phyloP scores from a whole-genome alignment of 805 yeast species.

The Barnettozyma vustinii region DNA sequence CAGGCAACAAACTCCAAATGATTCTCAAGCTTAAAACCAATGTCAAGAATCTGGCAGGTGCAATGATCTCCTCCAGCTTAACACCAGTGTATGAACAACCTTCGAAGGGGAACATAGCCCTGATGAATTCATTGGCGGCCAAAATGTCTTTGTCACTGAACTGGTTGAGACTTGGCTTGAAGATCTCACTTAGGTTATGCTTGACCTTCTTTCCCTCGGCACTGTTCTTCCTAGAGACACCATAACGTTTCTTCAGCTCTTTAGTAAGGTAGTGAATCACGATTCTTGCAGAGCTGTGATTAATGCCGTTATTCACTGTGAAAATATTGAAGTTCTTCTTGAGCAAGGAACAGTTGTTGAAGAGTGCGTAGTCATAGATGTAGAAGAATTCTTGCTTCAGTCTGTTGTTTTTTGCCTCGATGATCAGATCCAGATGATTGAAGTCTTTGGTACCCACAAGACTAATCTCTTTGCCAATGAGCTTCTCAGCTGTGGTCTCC shows the following conservation, averaged over 20 bases:
- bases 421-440: conserved; percentile 23
- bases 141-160: conserved; percentile 28
- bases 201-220: conserved; percentile 8
- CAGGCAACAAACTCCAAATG: conserved; percentile 30
- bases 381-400: conserved; percentile 27
- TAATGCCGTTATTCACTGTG: conserved; percentile 17
- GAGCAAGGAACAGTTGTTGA: conserved; percentile 24
- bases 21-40: conserved; percentile 27
- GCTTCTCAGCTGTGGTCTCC: conserved; percentile 22
- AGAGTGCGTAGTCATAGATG: conserved; percentile 29
- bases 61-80: conserved; percentile 23
- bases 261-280: conserved; percentile 30
- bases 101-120: conserved; percentile 30
- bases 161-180: conserved; percentile 31
- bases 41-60: conserved; percentile 22
- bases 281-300: conserved; percentile 30
- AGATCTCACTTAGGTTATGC: conserved; percentile 26
- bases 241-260: conserved; percentile 25
- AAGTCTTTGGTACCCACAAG: conserved; percentile 21
- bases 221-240: conserved; percentile 9
- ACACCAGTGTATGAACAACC: conserved; percentile 33
- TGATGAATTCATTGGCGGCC: conserved; percentile 25
- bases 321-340: conserved; percentile 23
- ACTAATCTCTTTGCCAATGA: conserved; percentile 24
- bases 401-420: conserved; percentile 26